These are phyloP conservation scores for Xylariaceae sp. DNA, from an alignment of 2,329 filamentous ascomycete genomes.

Conservation along the genomic window DNA sequence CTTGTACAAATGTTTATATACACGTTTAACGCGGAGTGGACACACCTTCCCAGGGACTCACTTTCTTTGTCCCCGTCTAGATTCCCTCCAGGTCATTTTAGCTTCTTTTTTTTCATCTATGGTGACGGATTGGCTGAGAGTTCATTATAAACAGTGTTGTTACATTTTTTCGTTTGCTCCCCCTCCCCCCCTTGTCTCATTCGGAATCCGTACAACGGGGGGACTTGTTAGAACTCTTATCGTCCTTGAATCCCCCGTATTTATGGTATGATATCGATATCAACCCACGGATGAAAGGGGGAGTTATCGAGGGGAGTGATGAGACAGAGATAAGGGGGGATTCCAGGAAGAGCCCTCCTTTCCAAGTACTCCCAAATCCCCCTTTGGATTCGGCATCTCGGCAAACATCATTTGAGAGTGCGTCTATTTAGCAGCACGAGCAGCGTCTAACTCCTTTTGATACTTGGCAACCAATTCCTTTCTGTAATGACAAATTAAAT, in stretches of 20 bases:
- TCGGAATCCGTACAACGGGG: neutral
- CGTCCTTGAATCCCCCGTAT: neutral
- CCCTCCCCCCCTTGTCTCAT: neutral
- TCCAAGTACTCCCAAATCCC: neutral
- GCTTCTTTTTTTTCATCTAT: constrained; percentile 2
- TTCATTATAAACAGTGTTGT: constrained; percentile 2
- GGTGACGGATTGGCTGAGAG: neutral
- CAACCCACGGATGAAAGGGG: too few species aligned
- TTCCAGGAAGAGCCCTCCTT: too few species aligned
- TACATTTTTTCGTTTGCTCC: constrained; percentile 7
- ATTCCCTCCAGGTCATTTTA: neutral
- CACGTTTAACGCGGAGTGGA: neutral
- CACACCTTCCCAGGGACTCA: neutral
- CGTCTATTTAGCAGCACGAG: constrained; percentile 1
- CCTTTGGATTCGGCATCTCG: too few species aligned
- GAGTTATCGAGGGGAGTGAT: too few species aligned
- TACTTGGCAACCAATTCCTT: constrained; percentile 56
- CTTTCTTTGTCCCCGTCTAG: too few species aligned
- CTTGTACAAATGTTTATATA: constrained; percentile 13
- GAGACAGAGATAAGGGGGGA: too few species aligned
- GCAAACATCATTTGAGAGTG: too few species aligned
- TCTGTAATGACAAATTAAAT: constrained; percentile 34
- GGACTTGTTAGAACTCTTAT: neutral
- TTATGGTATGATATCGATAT: neutral
- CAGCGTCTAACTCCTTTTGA: constrained; percentile 50